Percentiles rank a stretch among this genome's conserved stretches.
These are phyloP conservation scores for Malus hybrid DNA, from an alignment of 331 rosid species.

Conservation along the genomic window DNA sequence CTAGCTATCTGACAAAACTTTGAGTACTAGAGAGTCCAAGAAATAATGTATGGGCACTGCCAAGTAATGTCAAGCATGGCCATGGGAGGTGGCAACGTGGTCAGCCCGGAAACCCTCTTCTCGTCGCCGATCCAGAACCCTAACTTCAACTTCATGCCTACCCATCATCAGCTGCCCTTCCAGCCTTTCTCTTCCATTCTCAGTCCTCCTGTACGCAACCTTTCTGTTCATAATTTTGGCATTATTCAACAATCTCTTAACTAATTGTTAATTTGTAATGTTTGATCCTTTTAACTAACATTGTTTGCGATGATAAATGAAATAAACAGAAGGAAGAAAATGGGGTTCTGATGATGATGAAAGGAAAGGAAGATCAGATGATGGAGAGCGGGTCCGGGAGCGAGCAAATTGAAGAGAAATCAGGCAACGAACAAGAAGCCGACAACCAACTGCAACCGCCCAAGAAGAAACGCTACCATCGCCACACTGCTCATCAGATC, in stretches of 20 bases:
- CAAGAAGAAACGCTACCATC: slow-evolving; percentile 87
- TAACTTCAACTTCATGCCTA: slow-evolving; percentile 74
- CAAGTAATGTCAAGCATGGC: slow-evolving; percentile 65
- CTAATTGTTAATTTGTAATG: neutral
- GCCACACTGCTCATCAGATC: slow-evolving; percentile 98
- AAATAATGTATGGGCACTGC: slow-evolving; percentile 87
- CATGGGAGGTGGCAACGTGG: slow-evolving; percentile 66
- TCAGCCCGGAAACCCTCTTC: slow-evolving; percentile 57
- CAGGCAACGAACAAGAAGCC: slow-evolving; percentile 61
- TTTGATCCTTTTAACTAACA: neutral
- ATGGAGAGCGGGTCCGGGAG: slow-evolving; percentile 90
- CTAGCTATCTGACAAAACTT: neutral
- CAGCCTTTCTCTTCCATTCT: slow-evolving; percentile 54
- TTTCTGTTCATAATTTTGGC: neutral
- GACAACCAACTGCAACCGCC: slow-evolving; percentile 31
- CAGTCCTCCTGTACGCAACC: slow-evolving; percentile 14
- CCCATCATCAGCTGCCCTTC: slow-evolving; percentile 36
- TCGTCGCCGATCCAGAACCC: slow-evolving; percentile 84
- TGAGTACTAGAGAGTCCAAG: neutral
- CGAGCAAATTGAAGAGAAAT: slow-evolving; percentile 79
- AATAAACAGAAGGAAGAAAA: slow-evolving; percentile 62
- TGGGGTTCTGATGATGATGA: slow-evolving; percentile 24
- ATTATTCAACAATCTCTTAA: neutral
- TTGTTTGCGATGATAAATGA: neutral
- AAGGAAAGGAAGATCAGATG: slow-evolving; percentile 65